A percentile compares a stretch with the other conserved stretches of the same genome.
Evolutionary conservation across 371 early-diverging fungal species (phyloP).

Genomic region (Mucor saturninus): DNA sequence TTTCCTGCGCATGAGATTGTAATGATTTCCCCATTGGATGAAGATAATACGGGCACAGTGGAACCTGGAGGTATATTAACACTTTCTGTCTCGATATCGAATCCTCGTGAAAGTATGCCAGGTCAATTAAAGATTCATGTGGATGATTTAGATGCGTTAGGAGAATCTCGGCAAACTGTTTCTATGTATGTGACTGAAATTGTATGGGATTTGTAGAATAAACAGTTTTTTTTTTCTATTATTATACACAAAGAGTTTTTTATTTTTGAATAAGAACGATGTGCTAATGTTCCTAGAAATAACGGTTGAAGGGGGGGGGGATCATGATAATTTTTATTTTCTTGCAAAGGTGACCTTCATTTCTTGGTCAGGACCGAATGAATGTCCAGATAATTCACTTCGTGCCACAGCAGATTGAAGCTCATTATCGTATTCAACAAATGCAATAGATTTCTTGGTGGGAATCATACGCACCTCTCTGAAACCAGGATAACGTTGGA

Average conservation of each 20-base stretch:
- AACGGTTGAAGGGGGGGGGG: not conserved
- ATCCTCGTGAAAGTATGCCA: constrained; percentile 72
- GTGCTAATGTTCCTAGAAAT: constrained; percentile 11
- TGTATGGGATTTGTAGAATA: constrained; percentile 45
- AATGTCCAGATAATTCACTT: constrained; percentile 77
- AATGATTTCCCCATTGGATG: constrained; percentile 58
- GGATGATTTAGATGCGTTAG: constrained; percentile 74
- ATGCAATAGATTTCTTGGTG: constrained; percentile 85
- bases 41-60: constrained; percentile 58
- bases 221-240: not conserved
- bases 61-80: constrained; percentile 63
- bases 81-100: constrained; percentile 62
- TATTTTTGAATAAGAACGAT: constrained; percentile 7
- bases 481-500: constrained; percentile 84
- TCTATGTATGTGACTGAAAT: constrained; percentile 71
- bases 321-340: constrained; percentile 40
- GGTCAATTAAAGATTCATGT: constrained; percentile 81
- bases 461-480: constrained; percentile 91
- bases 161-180: constrained; percentile 65
- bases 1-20: constrained; percentile 68
- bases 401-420: constrained; percentile 80
- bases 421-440: constrained; percentile 92
- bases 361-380: constrained; percentile 69
- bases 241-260: not conserved
- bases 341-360: constrained; percentile 87